These are phyloP conservation scores for Hypsizygus marmoreus DNA, from an alignment of 768 basidiomycete genomes.

Conservation along the genomic window DNA sequence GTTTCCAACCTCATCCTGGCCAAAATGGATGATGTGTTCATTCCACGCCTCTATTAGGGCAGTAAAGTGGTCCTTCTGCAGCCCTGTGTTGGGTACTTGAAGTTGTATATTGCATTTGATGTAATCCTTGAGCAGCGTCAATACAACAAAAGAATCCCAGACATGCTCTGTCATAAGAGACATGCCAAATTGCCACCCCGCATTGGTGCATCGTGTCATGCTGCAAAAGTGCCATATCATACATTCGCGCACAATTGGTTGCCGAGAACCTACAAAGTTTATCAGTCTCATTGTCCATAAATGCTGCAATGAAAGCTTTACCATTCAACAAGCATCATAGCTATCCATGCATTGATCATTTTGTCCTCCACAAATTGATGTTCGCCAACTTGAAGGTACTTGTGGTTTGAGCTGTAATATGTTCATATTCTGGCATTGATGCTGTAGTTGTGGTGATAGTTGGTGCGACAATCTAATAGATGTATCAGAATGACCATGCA, in stretches of 20 bases:
- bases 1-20: conserved; percentile 26
- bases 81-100: conserved; percentile 23
- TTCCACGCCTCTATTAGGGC: conserved; percentile 27
- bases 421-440: conserved; percentile 14
- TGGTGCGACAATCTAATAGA: conserved; percentile 19
- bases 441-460: conserved; percentile 24
- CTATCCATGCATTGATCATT: conserved; percentile 17
- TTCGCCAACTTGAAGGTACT: conserved; percentile 26
- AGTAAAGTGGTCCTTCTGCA: conserved; percentile 26
- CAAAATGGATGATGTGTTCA: conserved; percentile 17
- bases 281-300: background rate
- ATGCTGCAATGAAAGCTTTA: conserved; percentile 6
- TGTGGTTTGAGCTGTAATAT: conserved; percentile 21
- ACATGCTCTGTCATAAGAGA: conserved; percentile 27
- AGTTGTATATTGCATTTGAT: conserved; percentile 9
- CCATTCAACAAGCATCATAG: conserved; percentile 22
- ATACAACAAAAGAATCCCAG: conserved; percentile 30
- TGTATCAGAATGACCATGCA: background rate
- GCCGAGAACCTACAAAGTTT: conserved; percentile 17
- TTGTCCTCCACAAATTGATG: conserved; percentile 26
- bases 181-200: conserved; percentile 23
- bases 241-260: conserved; percentile 16
- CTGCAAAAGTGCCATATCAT: conserved; percentile 14
- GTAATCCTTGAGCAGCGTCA: conserved; percentile 26
- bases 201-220: conserved; percentile 8